phyloP scores from a whole-genome alignment of 2,329 filamentous ascomycete genomes.

The Aspergillus sp. region DNA sequence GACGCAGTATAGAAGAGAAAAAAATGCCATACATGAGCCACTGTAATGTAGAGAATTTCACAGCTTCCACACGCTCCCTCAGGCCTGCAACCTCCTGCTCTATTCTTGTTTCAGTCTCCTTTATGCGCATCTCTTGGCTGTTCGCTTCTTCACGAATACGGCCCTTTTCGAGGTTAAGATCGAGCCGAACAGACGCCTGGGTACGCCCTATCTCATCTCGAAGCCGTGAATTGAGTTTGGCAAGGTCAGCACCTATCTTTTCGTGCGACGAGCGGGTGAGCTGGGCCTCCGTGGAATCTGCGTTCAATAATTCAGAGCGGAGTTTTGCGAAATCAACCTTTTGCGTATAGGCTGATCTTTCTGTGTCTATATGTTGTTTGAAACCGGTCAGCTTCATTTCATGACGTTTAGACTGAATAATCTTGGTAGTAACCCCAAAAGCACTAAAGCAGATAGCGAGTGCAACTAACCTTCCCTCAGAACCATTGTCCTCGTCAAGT shows the following conservation, averaged over 20 bases:
- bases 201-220: constrained; percentile 93
- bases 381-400: neutral
- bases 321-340: constrained; percentile 99
- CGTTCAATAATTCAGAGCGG: constrained; percentile 86
- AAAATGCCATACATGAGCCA: constrained; percentile 82
- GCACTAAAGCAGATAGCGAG: neutral
- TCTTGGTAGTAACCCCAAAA: neutral
- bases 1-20: neutral
- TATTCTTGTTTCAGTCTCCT: constrained; percentile 97
- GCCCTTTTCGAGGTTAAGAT: constrained; percentile 95
- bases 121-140: constrained; percentile 94
- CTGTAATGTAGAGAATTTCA: constrained; percentile 97
- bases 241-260: constrained; percentile 87
- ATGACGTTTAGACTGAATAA: neutral
- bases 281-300: constrained; percentile 86
- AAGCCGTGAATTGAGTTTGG: constrained; percentile 84
- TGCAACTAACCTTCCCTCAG: constrained; percentile 76
- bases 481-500: constrained; percentile 96
- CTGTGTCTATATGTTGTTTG: constrained; percentile 40
- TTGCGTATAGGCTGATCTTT: constrained; percentile 64
- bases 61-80: constrained; percentile 88
- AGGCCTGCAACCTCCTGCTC: constrained; percentile 94
- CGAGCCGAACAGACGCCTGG: constrained; percentile 86
- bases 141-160: constrained; percentile 95
- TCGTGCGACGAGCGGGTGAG: constrained; percentile 89